These are phyloP conservation scores for Goffeauzyma gilvescens DNA, from an alignment of 768 basidiomycete species.

Conservation along the genomic window DNA sequence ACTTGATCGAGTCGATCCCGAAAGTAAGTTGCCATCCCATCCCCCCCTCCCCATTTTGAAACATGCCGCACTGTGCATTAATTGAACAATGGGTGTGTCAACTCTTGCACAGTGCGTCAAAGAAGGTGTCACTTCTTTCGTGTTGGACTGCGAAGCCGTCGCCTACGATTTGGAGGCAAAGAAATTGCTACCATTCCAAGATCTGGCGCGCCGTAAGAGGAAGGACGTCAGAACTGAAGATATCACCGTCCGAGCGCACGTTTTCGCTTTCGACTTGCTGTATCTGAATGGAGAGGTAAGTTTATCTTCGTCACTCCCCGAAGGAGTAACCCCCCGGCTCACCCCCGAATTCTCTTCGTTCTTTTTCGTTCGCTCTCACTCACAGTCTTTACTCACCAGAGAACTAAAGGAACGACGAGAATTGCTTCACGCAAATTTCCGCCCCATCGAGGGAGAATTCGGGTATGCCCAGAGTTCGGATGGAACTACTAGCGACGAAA, in stretches of 20 bases:
- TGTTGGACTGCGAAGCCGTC: slow-evolving; percentile 89
- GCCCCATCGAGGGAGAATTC: slow-evolving; percentile 69
- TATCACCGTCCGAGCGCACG: slow-evolving; percentile 85
- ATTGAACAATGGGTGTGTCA: no score
- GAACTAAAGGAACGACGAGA: slow-evolving; percentile 56
- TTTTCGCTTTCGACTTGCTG: slow-evolving; percentile 91
- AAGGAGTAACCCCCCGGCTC: background rate
- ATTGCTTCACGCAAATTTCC: slow-evolving; percentile 61
- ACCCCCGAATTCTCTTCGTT: no score
- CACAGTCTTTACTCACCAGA: slow-evolving; percentile 61
- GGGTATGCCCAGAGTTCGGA: slow-evolving; percentile 83
- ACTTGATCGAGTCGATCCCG: slow-evolving; percentile 84
- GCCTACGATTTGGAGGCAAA: slow-evolving; percentile 71
- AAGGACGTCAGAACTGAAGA: slow-evolving; percentile 98
- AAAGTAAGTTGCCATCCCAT: slow-evolving; percentile 40
- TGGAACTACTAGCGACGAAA: slow-evolving; percentile 73
- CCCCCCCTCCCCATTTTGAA: background rate
- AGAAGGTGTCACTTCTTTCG: slow-evolving; percentile 65
- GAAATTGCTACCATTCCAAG: slow-evolving; percentile 93
- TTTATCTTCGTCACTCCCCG: background rate
- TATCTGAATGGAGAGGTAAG: slow-evolving; percentile 88
- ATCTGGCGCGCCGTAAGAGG: slow-evolving; percentile 77
- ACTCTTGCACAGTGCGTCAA: slow-evolving; percentile 54
- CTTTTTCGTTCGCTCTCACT: background rate
- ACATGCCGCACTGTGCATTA: background rate